phyloP scores from a whole-genome alignment of 2,329 filamentous ascomycete genomes.

The Podosphaera xanthii region DNA sequence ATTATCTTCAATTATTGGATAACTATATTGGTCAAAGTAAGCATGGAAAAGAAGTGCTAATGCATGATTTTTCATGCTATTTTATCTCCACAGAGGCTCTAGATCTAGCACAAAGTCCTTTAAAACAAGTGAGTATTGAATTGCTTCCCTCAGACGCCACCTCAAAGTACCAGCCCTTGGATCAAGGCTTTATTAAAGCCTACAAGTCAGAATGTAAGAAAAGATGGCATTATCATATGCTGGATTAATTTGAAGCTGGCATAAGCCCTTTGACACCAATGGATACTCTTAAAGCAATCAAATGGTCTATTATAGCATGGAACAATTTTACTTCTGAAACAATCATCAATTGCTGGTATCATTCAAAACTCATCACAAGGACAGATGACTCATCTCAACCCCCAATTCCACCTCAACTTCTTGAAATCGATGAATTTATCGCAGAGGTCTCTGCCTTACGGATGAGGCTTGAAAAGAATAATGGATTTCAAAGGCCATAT shows the following conservation, averaged over 20 bases:
- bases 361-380: not conserved
- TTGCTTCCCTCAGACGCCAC: not conserved
- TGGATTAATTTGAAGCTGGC: not conserved
- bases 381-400: too few relatives aligned
- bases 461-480: too few relatives aligned
- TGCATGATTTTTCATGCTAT: not conserved
- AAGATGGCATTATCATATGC: not conserved
- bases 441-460: too few relatives aligned
- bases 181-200: slow-evolving; percentile 1
- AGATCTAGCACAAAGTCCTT: not conserved
- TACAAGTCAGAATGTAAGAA: not conserved
- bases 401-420: too few relatives aligned
- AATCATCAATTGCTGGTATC: not conserved
- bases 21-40: not conserved
- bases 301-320: not conserved
- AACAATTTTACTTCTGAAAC: not conserved
- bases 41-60: not conserved
- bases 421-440: too few relatives aligned
- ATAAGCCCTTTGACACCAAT: not conserved
- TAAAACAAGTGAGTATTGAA: not conserved
- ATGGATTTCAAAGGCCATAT: too few relatives aligned
- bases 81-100: not conserved
- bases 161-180: not conserved
- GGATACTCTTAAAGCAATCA: not conserved
- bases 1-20: not conserved